Conservation (phyloP, 2,329 filamentous ascomycete genomes). For the Ceratocystiopsis sp. region DNA sequence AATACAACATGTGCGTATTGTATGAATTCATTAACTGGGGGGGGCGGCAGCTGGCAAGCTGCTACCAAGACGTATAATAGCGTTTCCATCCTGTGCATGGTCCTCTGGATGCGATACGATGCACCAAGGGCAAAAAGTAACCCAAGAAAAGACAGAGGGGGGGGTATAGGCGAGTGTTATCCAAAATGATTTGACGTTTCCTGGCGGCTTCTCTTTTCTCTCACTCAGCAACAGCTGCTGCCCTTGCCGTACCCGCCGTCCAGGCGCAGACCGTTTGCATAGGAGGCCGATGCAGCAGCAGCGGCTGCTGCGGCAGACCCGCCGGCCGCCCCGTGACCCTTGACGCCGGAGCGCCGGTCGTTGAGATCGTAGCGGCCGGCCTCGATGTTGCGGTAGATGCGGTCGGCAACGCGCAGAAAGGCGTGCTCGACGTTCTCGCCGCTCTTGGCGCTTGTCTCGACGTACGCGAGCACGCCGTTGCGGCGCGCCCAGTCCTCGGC, state of each 20-base stretch:
- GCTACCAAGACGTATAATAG: too few relatives aligned
- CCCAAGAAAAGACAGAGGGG: too few relatives aligned
- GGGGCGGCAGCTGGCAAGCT: too few relatives aligned
- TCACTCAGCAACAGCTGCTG: constrained; percentile 16
- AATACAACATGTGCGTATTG: background rate
- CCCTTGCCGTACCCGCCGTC: constrained; percentile 20
- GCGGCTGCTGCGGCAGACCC: constrained; percentile 1
- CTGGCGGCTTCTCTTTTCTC: too few relatives aligned
- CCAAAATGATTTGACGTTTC: too few relatives aligned
- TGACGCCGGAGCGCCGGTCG: constrained; percentile 81
- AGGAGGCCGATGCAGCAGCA: constrained; percentile 15
- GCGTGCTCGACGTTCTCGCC: constrained; percentile 87
- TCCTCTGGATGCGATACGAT: too few relatives aligned
- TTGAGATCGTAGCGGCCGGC: constrained; percentile 89
- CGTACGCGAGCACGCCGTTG: constrained; percentile 82
- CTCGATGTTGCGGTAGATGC: constrained; percentile 95
- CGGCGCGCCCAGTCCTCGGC: constrained; percentile 75
- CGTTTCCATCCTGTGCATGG: too few relatives aligned
- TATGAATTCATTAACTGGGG: too few relatives aligned
- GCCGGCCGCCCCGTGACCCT: constrained; percentile 35
- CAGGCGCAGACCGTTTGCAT: constrained; percentile 21
- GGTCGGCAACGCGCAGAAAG: constrained; percentile 82
- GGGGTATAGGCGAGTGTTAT: too few relatives aligned
- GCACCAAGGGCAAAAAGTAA: too few relatives aligned
- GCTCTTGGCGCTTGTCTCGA: constrained; percentile 92